A percentile compares a stretch with the other conserved stretches of the same genome.
Conservation (phyloP, 176 grass and related monocot species). For the Zoysia pacifica region DNA sequence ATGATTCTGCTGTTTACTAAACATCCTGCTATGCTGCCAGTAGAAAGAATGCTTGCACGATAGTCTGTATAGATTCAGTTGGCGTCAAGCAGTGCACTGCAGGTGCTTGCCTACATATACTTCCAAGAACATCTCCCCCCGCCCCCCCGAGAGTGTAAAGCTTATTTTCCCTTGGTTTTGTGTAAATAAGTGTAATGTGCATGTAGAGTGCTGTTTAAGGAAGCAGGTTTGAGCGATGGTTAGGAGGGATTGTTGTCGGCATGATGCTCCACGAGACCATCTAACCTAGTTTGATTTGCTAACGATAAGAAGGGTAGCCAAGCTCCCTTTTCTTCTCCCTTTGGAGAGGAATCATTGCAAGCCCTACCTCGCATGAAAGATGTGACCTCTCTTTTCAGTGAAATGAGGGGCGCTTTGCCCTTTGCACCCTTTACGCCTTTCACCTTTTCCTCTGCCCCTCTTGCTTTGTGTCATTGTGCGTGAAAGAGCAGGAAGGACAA, state of each 20-base stretch:
- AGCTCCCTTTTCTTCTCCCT: slow-evolving; percentile 3
- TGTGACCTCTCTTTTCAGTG: slow-evolving; percentile 59
- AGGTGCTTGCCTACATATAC: slow-evolving; percentile 2
- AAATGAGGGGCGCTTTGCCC: slow-evolving; percentile 53
- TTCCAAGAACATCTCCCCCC: not conserved
- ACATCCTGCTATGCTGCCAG: not conserved
- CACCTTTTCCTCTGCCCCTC: slow-evolving; percentile 1
- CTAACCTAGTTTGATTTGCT: slow-evolving; percentile 22
- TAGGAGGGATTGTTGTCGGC: not conserved
- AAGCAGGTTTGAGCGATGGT: slow-evolving; percentile 9
- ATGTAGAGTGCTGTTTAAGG: slow-evolving; percentile 21
- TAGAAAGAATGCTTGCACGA: not conserved
- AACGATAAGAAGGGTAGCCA: slow-evolving; percentile 2
- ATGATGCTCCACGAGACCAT: slow-evolving; percentile 21
- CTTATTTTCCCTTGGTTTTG: not conserved
- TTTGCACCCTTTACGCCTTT: slow-evolving; percentile 21
- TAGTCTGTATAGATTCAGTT: slow-evolving; percentile 33
- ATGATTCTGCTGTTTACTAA: not conserved
- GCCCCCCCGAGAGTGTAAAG: not conserved
- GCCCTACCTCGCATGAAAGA: slow-evolving; percentile 49
- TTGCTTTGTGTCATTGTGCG: slow-evolving; percentile 25
- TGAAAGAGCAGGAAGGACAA: slow-evolving; percentile 17
- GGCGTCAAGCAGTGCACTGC: slow-evolving; percentile 26
- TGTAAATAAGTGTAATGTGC: not conserved
- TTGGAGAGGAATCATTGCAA: slow-evolving; percentile 48